Conservation (phyloP, 148 eudicot species). For the Vaccinium myrtillus region DNA sequence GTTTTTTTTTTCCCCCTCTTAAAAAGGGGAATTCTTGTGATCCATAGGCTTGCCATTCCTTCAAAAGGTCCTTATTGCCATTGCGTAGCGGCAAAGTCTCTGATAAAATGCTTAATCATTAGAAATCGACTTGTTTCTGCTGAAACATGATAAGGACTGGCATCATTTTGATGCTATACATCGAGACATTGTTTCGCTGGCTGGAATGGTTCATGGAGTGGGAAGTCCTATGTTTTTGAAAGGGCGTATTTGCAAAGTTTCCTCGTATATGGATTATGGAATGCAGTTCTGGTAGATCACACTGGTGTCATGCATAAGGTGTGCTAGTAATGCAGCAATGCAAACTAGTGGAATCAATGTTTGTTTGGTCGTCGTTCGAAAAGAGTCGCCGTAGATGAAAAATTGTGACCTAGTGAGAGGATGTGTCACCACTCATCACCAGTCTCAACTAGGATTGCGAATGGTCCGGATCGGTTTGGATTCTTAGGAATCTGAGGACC, state of each 20-base stretch:
- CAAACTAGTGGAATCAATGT: neutral
- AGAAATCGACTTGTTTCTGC: neutral
- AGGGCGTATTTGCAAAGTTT: neutral
- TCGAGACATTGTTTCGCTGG: neutral
- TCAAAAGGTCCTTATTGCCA: neutral
- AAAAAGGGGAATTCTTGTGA: too few species aligned
- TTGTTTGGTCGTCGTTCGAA: neutral
- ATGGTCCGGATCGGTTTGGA: too few species aligned
- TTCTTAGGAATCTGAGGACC: too few species aligned
- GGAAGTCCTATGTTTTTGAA: neutral
- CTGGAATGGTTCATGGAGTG: neutral
- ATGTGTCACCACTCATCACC: neutral
- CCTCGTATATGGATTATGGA: neutral
- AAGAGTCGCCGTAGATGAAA: neutral
- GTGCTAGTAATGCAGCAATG: neutral
- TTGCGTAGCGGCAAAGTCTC: neutral
- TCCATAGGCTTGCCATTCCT: neutral
- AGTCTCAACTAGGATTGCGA: too few species aligned
- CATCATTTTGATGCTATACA: neutral
- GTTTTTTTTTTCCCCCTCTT: too few species aligned
- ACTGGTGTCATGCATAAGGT: neutral
- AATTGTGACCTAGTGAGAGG: neutral
- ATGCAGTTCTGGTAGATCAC: conserved; percentile 9
- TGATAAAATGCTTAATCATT: neutral
- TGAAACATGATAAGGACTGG: neutral